Percentiles rank a stretch among this genome's conserved stretches.
These are phyloP conservation scores for Arabidopsis arenosa DNA, from an alignment of 345 rosid genomes.

Conservation along the genomic window DNA sequence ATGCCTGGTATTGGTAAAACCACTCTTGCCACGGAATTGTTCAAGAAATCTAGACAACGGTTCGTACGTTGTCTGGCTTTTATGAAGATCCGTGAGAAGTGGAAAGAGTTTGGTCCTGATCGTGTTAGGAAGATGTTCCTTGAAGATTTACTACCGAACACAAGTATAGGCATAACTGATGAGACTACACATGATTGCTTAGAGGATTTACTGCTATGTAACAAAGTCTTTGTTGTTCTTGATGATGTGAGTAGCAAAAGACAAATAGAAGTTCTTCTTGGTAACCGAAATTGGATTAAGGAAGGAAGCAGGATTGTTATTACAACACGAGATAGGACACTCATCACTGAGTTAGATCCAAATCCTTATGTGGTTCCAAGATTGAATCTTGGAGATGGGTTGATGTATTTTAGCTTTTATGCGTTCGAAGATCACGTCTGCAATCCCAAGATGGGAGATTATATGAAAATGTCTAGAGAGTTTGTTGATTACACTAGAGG, in stretches of 20 bases:
- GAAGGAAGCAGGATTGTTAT: constrained; percentile 41
- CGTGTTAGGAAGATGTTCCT: constrained; percentile 18
- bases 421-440: constrained; percentile 29
- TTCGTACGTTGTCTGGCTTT: not conserved
- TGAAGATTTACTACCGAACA: not conserved
- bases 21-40: constrained; percentile 11
- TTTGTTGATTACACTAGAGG: constrained; percentile 45
- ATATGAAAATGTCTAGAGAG: constrained; percentile 15
- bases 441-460: not conserved
- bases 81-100: constrained; percentile 5
- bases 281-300: constrained; percentile 20
- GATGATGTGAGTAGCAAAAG: constrained; percentile 26
- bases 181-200: not conserved
- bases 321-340: constrained; percentile 31
- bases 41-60: not conserved
- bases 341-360: constrained; percentile 8
- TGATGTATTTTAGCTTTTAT: constrained; percentile 26
- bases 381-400: constrained; percentile 36
- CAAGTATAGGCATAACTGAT: not conserved
- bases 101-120: not conserved
- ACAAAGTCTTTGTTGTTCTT: constrained; percentile 36
- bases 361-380: constrained; percentile 26
- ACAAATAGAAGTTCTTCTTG: constrained; percentile 6
- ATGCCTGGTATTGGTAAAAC: constrained; percentile 39
- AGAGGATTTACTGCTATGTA: too few species aligned